Evolutionary conservation across 305 asterid genomes (phyloP), one percentile per base, ranked within the genome.

Genomic region (Fraxinus angustifolia): DNA sequence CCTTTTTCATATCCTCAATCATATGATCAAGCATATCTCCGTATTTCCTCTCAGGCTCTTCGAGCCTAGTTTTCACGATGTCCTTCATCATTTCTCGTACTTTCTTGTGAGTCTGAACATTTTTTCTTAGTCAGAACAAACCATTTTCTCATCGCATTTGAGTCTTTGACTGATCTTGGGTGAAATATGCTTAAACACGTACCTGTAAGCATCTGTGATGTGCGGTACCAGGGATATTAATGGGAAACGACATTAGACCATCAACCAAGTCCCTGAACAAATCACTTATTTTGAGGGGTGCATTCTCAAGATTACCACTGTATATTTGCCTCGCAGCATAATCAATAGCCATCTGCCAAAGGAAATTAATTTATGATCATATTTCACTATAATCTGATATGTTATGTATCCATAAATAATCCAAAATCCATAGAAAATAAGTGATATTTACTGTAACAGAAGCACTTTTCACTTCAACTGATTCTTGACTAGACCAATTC

Each of bases 141-240:
- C 16, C 19, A 33, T 71, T 8, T 16, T 1, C 8, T 35, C 0
- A 4, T 65, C 3, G 8, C 14, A 28, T 28, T 28, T 28, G 30
- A 28, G 30, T 28, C 28, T 19, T 60, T 60, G 31, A 60, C 70
- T 21, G 0, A 12, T 60, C 31, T 8, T 8, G 14, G 11, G 70
- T 60, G 31, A 60, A 17, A 62, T 62, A 62, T 23, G 3, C 3
- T 11, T 16, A 56, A 1, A n/a, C 10, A 19, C 8, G 28, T 85
- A 91, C 96, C 94, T 91, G 88, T 71, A 93, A 84, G 78, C 97
- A 93, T 84, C 81, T 91, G 79, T 92, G 93, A 82, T 93, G 95
- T 8, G 95, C 77, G 21, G 97, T 93, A 3, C 97, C 97, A 6
- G 97, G 97, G 77, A 93, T 77, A 80, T 93, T 93, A 31, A 93